Percentiles rank a stretch among this genome's conserved stretches.
phyloP scores from a whole-genome alignment of 257 asterid species.

The Henckelia pumila region DNA sequence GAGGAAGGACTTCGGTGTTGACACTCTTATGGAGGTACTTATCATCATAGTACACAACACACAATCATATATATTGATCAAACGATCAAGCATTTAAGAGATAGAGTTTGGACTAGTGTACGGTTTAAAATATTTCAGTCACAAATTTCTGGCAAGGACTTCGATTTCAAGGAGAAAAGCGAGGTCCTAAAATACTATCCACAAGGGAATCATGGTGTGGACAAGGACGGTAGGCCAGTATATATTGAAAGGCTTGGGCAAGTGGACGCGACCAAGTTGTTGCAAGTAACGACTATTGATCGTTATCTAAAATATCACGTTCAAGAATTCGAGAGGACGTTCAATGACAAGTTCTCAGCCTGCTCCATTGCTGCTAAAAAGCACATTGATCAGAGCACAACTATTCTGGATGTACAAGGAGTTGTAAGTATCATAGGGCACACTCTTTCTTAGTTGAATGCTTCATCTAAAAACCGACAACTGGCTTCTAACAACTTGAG shows the following conservation, averaged over 20 bases:
- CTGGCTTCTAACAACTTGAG: no score
- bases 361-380: slow-evolving; percentile 84
- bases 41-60: not conserved
- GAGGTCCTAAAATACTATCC: slow-evolving; percentile 91
- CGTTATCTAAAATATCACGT: slow-evolving; percentile 85
- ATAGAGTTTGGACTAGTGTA: not conserved
- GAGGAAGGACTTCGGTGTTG: slow-evolving; percentile 92
- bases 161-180: slow-evolving; percentile 74
- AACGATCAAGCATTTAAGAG: not conserved
- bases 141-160: slow-evolving; percentile 39
- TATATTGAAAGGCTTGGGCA: slow-evolving; percentile 81
- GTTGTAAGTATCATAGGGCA: slow-evolving; percentile 47
- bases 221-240: slow-evolving; percentile 89
- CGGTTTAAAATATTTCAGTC: not conserved
- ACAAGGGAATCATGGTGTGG: slow-evolving; percentile 94
- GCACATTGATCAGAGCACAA: slow-evolving; percentile 94
- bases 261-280: slow-evolving; percentile 80
- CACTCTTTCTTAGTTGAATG: not conserved
- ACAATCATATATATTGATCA: not conserved
- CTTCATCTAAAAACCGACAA: not conserved
- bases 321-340: slow-evolving; percentile 91
- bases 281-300: slow-evolving; percentile 87
- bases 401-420: slow-evolving; percentile 97
- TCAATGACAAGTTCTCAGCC: slow-evolving; percentile 78
- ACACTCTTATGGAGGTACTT: slow-evolving; percentile 76